A percentile compares a stretch with the other conserved stretches of the same genome.
phyloP scores from a whole-genome alignment of 139 green algal species.

The Astrephomene gubernaculifera region DNA sequence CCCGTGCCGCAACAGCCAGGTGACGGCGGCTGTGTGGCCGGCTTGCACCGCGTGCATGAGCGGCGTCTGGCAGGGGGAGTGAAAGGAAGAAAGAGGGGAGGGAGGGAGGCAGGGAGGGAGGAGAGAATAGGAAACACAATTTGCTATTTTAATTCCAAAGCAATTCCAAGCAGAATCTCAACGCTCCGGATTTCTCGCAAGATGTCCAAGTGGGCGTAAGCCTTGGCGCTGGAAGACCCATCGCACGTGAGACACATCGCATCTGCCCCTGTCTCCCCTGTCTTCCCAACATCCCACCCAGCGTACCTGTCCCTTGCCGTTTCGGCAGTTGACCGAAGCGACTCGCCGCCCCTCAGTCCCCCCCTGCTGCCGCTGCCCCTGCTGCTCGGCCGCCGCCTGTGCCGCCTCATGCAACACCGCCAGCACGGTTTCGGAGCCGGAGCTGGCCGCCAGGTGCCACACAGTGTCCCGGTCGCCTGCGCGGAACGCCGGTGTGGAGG shows the following conservation, averaged over 20 bases:
- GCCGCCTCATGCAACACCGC: conserved; percentile 4
- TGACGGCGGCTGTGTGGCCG: conserved; percentile 20
- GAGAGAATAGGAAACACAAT: no score
- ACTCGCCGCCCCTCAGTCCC: no score
- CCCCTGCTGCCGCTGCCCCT: background rate
- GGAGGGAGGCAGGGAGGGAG: background rate
- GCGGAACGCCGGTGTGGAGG: background rate
- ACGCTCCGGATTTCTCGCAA: no score
- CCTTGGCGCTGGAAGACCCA: no score
- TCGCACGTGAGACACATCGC: no score
- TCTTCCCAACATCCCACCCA: no score
- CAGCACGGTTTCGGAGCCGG: background rate
- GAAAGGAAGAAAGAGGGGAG: background rate
- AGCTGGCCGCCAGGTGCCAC: conserved; percentile 4
- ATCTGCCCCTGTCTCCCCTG: no score
- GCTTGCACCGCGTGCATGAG: conserved; percentile 53
- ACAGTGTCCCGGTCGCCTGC: conserved; percentile 10
- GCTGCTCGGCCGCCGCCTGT: background rate
- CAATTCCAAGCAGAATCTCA: no score
- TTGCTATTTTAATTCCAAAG: no score
- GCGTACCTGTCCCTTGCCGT: background rate
- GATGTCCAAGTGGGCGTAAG: no score
- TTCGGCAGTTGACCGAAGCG: background rate
- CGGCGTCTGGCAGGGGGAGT: conserved; percentile 38
- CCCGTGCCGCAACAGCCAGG: conserved; percentile 52